Base-by-base conservation (phyloP, 345 rosid species). In the Carallia brachiata region DNA sequence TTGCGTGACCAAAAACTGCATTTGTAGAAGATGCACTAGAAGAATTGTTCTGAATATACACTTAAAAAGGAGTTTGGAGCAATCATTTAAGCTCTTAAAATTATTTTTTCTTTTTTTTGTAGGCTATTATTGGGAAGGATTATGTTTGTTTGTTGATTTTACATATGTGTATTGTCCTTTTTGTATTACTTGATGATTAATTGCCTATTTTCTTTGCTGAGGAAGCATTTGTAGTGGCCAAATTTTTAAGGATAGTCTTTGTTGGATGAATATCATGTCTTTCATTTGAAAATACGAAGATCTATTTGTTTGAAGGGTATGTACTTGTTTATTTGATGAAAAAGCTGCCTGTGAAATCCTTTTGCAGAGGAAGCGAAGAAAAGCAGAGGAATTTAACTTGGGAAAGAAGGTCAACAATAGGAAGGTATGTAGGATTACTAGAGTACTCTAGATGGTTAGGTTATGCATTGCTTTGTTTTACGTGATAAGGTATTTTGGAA, bases 361-460 rank as follows among this genome's bases (percentile, higher is more conserved):
- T 77, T 69, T 40, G 44, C 85, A 92, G 99, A 86, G 93, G 81
- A 95, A 95, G 77, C 83, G 97, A 77, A 87, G 96, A 79, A 93
- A 91, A 86, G 74, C 86, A 62, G 94, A 91, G 60, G 97, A 93
- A 52, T 72, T 78, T 53, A 75, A 67, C 40, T n/a, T 67, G 58
- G 97, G 89, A 30, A 91, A 78, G 83, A 90, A 86, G 79, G 62
- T 73, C 67, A 80, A 69, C 83, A 75, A 62, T 67, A 82, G 84
- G 80, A 90, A 89, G 99, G 99, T 92, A 83, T 61, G 79, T 23
- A 9, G 18, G 50, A 52, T 58, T 30, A 57, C 17, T 28, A 10
- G 40, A 32, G 55, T 44, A 32, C 50, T 44, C 12, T 44, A 12
- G 4, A 44, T 44, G 5, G 12, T 12, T 44, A 10, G 50, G 50